phyloP scores from a whole-genome alignment of 2,329 filamentous ascomycete genomes.

The Fusarium euwallaceae region DNA sequence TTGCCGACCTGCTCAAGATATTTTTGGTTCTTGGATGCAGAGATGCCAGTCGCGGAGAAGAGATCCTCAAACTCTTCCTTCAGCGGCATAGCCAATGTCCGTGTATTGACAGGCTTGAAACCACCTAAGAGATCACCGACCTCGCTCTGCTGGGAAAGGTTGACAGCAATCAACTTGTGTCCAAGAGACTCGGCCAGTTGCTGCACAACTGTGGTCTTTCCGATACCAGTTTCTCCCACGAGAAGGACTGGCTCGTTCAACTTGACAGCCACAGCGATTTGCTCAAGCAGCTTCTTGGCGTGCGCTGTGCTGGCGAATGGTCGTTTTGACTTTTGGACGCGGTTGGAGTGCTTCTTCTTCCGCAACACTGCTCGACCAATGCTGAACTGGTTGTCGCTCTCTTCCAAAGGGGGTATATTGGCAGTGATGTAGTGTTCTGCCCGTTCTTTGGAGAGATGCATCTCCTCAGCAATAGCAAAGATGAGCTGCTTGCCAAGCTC shows the following conservation, averaged over 20 bases:
- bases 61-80: constrained; percentile 95
- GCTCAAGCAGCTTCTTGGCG: constrained; percentile 86
- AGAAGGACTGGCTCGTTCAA: constrained; percentile 90
- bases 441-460: constrained; percentile 87
- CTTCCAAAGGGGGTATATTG: constrained; percentile 78
- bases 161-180: constrained; percentile 90
- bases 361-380: constrained; percentile 76
- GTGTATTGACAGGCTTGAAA: constrained; percentile 94
- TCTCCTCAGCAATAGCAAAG: constrained; percentile 82
- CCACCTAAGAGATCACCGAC: constrained; percentile 95
- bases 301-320: constrained; percentile 92
- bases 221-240: constrained; percentile 98
- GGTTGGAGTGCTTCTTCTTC: constrained; percentile 66
- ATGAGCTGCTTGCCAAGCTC: constrained; percentile 72
- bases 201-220: constrained; percentile 96
- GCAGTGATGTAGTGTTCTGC: constrained; percentile 81
- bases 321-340: constrained; percentile 65
- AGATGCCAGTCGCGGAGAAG: constrained; percentile 87
- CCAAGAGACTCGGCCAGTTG: constrained; percentile 88
- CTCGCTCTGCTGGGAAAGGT: constrained; percentile 97
- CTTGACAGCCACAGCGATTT: constrained; percentile 85
- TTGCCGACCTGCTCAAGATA: constrained; percentile 87
- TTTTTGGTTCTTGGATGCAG: constrained; percentile 85
- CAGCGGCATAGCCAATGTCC: constrained; percentile 87
- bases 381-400: constrained; percentile 67